phyloP scores from a whole-genome alignment of 225 moss, liverwort and hornwort species.

The Physcomitrium patens region DNA sequence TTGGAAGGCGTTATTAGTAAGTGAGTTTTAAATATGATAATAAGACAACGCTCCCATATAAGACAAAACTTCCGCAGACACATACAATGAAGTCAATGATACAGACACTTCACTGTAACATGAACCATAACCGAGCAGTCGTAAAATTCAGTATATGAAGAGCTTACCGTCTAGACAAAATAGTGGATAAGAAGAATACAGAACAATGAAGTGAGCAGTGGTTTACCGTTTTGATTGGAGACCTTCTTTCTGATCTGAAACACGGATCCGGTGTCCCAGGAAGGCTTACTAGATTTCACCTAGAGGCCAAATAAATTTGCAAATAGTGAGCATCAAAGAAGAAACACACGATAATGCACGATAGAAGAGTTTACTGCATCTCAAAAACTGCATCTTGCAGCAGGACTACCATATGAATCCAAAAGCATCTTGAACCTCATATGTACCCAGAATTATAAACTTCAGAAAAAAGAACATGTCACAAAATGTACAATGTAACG shows the following conservation, averaged over 20 bases:
- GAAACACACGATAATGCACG: not conserved
- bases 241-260: slow-evolving; percentile 80
- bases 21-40: too few species aligned
- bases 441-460: not conserved
- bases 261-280: slow-evolving; percentile 70
- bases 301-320: slow-evolving; percentile 26
- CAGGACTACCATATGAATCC: not conserved
- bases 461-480: not conserved
- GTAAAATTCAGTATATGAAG: not conserved
- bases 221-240: slow-evolving; percentile 57
- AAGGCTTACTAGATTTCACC: slow-evolving; percentile 83
- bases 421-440: not conserved
- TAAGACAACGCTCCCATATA: too few species aligned
- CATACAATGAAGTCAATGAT: not conserved
- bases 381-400: not conserved
- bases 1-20: too few species aligned
- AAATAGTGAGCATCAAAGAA: slow-evolving; percentile 3
- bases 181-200: not conserved
- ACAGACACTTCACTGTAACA: not conserved
- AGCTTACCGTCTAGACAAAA: not conserved
- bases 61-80: not conserved
- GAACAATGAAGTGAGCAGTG: not conserved
- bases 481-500: not conserved
- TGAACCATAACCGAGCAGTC: not conserved
- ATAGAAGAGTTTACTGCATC: not conserved